A percentile compares a stretch with the other conserved stretches of the same genome.
phyloP scores from a whole-genome alignment of 1,284 basidiomycete genomes.

The Pyrrhoderma lamaoense region DNA sequence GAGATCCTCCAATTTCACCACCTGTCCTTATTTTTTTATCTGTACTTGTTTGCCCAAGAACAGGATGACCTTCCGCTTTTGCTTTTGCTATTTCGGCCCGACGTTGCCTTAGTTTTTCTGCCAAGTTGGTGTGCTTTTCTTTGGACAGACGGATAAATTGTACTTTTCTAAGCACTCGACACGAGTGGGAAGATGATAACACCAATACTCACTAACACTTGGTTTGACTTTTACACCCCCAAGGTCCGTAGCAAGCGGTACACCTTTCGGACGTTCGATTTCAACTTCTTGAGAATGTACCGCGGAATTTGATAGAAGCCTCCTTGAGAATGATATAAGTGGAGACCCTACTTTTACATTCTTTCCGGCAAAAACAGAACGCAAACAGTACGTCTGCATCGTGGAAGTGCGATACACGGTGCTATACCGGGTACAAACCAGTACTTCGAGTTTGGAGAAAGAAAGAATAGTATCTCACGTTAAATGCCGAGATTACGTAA shows the following conservation, averaged over 20 bases:
- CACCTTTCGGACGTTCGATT: constrained; percentile 8
- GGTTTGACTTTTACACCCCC: constrained; percentile 10
- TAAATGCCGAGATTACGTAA: too few species aligned
- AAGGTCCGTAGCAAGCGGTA: constrained; percentile 14
- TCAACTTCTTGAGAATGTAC: constrained; percentile 2
- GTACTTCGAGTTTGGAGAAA: too few species aligned
- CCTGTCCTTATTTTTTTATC: too few species aligned
- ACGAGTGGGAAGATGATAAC: neutral
- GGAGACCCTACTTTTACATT: constrained; percentile 58
- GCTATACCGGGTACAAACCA: too few species aligned
- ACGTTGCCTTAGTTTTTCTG: neutral
- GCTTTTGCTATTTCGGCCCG: neutral
- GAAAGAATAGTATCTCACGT: too few species aligned
- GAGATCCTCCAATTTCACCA: too few species aligned
- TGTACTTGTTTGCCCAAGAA: too few species aligned
- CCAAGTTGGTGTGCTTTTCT: neutral
- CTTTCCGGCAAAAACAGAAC: constrained; percentile 37
- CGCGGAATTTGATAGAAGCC: constrained; percentile 29
- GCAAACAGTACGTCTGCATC: constrained; percentile 40
- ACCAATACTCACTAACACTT: neutral
- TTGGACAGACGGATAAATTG: neutral
- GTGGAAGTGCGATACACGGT: too few species aligned
- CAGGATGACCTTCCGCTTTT: too few species aligned
- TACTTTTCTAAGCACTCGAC: neutral
- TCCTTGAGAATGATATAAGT: constrained; percentile 44